A percentile compares a stretch with the other conserved stretches of the same genome.
Evolutionary conservation across 1,139 yeast species (phyloP).

Genomic region (Yamadazyma diddensiae): DNA sequence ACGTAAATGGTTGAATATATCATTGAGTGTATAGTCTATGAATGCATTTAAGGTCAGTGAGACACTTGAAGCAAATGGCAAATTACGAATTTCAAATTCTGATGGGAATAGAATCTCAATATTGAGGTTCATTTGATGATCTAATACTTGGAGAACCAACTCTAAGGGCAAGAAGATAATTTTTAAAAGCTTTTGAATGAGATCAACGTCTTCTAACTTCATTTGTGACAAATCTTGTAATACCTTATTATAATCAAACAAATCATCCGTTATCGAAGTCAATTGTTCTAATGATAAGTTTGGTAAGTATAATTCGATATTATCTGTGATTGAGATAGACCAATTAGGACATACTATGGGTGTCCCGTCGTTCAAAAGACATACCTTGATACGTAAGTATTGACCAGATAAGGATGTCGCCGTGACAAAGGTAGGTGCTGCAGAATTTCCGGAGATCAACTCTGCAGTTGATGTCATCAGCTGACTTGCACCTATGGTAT

Average conservation of each 20-base stretch:
- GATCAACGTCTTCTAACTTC: conserved; percentile 34
- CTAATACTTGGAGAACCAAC: conserved; percentile 53
- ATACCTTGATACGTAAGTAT: conserved; percentile 68
- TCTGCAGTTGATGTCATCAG: conserved; percentile 18
- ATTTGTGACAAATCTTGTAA: conserved; percentile 39
- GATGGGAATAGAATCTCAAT: conserved; percentile 85
- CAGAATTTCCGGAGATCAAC: conserved; percentile 16
- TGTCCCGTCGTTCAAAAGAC: conserved; percentile 76
- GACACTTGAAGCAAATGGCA: conserved; percentile 52
- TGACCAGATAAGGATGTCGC: conserved; percentile 88
- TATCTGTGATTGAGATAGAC: conserved; percentile 55
- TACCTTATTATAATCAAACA: conserved; percentile 43
- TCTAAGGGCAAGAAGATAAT: conserved; percentile 59
- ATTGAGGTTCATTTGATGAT: conserved; percentile 63
- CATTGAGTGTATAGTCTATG: conserved; percentile 70
- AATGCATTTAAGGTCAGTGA: conserved; percentile 61
- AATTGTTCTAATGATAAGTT: conserved; percentile 42
- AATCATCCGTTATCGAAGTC: conserved; percentile 38
- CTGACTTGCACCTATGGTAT: conserved; percentile 11
- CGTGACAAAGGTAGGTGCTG: conserved; percentile 71
- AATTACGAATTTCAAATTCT: conserved; percentile 50
- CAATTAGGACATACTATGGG: conserved; percentile 80
- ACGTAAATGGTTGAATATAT: conserved; percentile 77
- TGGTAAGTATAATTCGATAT: conserved; percentile 53
- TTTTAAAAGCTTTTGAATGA: conserved; percentile 40